phyloP scores from a whole-genome alignment of 371 early-diverging fungal species.

The Funneliformis caledonium region DNA sequence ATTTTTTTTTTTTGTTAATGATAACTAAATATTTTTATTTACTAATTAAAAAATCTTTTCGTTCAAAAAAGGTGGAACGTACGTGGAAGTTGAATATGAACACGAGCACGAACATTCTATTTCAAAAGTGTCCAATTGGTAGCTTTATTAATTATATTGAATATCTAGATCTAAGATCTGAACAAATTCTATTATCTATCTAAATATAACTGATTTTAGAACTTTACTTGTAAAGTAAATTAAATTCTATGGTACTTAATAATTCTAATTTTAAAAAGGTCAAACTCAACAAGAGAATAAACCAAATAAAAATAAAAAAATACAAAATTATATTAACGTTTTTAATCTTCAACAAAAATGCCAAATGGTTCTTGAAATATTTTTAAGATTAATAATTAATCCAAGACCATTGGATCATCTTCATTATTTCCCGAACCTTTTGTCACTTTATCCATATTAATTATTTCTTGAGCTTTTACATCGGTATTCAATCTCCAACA shows the following conservation, averaged over 20 bases:
- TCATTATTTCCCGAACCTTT: neutral
- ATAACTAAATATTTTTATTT: neutral
- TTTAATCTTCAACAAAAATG: neutral
- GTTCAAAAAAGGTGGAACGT: conserved; percentile 14
- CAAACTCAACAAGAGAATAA: too few relatives aligned
- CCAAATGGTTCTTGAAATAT: too few relatives aligned
- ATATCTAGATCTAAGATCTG: too few relatives aligned
- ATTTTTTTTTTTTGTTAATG: neutral
- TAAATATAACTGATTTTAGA: neutral
- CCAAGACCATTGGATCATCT: conserved; percentile 19
- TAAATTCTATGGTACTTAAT: neutral
- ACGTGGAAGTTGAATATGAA: conserved; percentile 38
- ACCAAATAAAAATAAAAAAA: too few relatives aligned
- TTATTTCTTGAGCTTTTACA: neutral
- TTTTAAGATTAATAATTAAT: neutral
- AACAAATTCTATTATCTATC: too few relatives aligned
- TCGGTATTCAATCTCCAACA: conserved; percentile 32
- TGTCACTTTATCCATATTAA: neutral
- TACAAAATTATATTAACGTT: neutral
- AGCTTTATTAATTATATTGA: neutral
- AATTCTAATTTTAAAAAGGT: too few relatives aligned
- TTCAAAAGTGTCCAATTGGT: neutral
- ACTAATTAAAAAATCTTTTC: neutral
- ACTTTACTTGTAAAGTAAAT: neutral
- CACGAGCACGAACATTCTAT: conserved; percentile 16